These are phyloP conservation scores for Monosporascus cannonballus DNA, from an alignment of 2,329 filamentous ascomycete genomes.

Conservation along the genomic window DNA sequence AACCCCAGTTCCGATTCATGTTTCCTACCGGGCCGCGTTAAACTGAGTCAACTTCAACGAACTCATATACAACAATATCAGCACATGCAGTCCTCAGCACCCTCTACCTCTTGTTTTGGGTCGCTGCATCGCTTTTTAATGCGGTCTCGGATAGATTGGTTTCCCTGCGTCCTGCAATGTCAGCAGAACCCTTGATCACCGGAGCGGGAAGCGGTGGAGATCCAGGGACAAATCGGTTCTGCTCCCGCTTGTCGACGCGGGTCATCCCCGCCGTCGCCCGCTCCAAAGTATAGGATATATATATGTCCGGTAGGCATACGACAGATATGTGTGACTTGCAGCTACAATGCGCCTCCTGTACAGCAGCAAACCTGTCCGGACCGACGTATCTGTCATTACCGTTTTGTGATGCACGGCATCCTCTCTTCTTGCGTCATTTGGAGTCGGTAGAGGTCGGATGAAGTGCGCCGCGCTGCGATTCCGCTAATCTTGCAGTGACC, in stretches of 20 bases:
- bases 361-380: neutral
- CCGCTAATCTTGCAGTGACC: neutral
- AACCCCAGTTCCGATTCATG: too few species aligned
- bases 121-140: neutral
- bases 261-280: too few species aligned
- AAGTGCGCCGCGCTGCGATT: neutral
- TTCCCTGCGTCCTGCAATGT: neutral
- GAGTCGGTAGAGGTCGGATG: neutral
- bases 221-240: neutral
- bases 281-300: too few species aligned
- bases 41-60: neutral
- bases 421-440: neutral
- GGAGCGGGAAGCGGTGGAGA: neutral
- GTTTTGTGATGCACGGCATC: neutral
- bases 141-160: neutral
- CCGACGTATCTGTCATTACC: neutral
- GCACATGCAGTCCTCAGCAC: too few species aligned
- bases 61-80: too few species aligned
- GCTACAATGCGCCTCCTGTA: neutral
- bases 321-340: neutral
- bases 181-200: neutral
- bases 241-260: neutral
- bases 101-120: neutral
- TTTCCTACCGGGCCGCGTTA: too few species aligned
- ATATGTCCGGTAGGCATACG: too few species aligned